Evolutionary conservation across 805 yeast species (phyloP).

Genomic region (Suhomyces xylopsoci): DNA sequence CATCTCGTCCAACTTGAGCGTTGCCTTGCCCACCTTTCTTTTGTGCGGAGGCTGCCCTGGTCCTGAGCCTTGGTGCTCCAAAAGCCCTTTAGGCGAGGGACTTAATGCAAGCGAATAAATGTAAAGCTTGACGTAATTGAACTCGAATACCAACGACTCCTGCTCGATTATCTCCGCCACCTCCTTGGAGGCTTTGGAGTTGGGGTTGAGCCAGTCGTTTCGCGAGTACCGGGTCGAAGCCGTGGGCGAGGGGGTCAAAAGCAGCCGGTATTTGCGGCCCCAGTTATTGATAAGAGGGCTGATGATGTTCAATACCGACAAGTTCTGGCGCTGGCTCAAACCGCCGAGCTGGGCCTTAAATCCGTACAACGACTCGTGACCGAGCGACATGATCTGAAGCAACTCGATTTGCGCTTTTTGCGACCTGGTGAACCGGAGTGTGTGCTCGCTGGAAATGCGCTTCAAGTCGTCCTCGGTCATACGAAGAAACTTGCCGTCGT

Average conservation of each 20-base stretch:
- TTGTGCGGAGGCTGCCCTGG: constrained; percentile 8
- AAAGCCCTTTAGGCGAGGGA: constrained; percentile 26
- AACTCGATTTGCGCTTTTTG: constrained; percentile 81
- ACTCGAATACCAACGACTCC: constrained; percentile 78
- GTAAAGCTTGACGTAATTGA: constrained; percentile 78
- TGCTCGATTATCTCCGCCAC: constrained; percentile 48
- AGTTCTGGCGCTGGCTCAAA: constrained; percentile 58
- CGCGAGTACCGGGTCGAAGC: constrained; percentile 26
- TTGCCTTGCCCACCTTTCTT: constrained; percentile 16
- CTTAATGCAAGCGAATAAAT: constrained; percentile 79
- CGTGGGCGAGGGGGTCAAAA: constrained; percentile 47
- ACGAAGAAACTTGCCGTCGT: constrained; percentile 25
- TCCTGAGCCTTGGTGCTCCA: constrained; percentile 10
- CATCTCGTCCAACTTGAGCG: constrained; percentile 63
- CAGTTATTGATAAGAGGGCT: constrained; percentile 78
- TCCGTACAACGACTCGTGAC: constrained; percentile 80
- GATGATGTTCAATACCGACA: constrained; percentile 68
- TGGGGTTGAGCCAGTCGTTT: constrained; percentile 22
- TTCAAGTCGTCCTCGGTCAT: constrained; percentile 34
- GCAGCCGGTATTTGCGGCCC: constrained; percentile 59
- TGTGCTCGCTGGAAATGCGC: constrained; percentile 21
- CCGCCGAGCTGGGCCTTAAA: constrained; percentile 53
- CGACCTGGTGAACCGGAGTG: constrained; percentile 51
- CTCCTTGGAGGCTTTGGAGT: constrained; percentile 38
- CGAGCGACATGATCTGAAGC: constrained; percentile 72